These are phyloP conservation scores for Puccinia coronata DNA, from an alignment of 1,284 basidiomycete species.

Conservation along the genomic window DNA sequence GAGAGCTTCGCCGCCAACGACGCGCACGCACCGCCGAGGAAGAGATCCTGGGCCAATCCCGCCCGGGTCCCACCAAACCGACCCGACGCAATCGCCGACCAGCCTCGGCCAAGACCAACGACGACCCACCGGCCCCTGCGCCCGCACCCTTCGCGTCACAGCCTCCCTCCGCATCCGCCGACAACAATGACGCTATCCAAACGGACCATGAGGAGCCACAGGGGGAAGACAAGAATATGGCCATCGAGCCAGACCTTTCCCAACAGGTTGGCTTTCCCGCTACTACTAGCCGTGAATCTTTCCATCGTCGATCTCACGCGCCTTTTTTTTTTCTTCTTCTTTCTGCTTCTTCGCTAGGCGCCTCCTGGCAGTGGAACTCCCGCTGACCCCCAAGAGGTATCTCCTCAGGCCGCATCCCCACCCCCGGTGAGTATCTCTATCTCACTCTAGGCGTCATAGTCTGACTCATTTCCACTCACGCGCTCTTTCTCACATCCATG, in stretches of 20 bases:
- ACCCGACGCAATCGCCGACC: not conserved
- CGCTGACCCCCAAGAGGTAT: not conserved
- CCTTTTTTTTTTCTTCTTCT: not conserved
- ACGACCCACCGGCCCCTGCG: not conserved
- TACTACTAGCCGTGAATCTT: not conserved
- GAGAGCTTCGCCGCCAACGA: conserved; percentile 7
- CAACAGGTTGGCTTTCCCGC: not conserved
- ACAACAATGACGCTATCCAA: not conserved
- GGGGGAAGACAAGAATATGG: not conserved
- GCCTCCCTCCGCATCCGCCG: not conserved
- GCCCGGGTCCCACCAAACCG: not conserved
- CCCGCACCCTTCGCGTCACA: too few relatives aligned
- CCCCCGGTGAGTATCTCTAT: not conserved
- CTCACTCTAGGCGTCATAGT: too few relatives aligned
- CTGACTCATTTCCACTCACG: not conserved
- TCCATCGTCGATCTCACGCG: too few relatives aligned
- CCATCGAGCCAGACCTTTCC: not conserved
- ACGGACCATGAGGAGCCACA: not conserved
- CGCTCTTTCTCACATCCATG: not conserved
- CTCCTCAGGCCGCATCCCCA: not conserved
- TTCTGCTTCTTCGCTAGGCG: not conserved
- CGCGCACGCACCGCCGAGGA: conserved; percentile 25
- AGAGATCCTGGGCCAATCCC: not conserved
- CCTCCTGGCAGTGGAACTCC: not conserved
- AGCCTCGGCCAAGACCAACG: not conserved